Conservation (phyloP, 495 filamentous ascomycete species). For the Pseudomonodictys pantanalensis region DNA sequence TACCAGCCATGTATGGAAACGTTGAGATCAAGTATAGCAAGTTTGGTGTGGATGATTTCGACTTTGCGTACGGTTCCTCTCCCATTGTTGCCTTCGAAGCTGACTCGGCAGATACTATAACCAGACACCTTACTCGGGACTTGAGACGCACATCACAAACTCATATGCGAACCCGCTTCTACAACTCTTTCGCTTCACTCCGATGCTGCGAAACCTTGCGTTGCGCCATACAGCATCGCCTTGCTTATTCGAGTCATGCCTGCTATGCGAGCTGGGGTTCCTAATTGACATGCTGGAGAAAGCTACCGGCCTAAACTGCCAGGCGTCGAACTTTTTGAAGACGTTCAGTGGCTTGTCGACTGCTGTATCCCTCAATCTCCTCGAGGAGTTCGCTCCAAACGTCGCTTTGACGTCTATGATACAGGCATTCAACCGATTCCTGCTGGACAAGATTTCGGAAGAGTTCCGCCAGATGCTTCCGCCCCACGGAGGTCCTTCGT, state of each 20-base stretch:
- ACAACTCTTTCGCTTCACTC: slow-evolving; percentile 87
- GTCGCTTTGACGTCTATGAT: slow-evolving; percentile 69
- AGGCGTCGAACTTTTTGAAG: slow-evolving; percentile 94
- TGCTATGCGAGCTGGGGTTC: slow-evolving; percentile 93
- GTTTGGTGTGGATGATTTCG: slow-evolving; percentile 96
- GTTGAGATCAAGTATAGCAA: slow-evolving; percentile 96
- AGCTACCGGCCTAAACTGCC: slow-evolving; percentile 85
- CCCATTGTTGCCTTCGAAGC: background rate
- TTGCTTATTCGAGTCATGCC: slow-evolving; percentile 76
- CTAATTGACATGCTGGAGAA: slow-evolving; percentile 98
- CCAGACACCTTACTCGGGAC: slow-evolving; percentile 79
- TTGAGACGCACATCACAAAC: slow-evolving; percentile 95
- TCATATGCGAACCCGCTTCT: slow-evolving; percentile 93
- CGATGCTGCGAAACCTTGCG: slow-evolving; percentile 81
- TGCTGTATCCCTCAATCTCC: slow-evolving; percentile 64
- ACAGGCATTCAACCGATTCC: slow-evolving; percentile 72
- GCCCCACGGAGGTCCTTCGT: slow-evolving; percentile 45
- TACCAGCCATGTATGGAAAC: slow-evolving; percentile 80
- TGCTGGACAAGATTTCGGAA: slow-evolving; percentile 67
- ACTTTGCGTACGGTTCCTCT: slow-evolving; percentile 68
- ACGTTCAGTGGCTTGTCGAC: slow-evolving; percentile 76
- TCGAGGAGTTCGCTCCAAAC: slow-evolving; percentile 77
- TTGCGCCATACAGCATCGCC: slow-evolving; percentile 83
- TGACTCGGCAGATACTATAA: slow-evolving; percentile 73
- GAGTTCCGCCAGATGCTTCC: slow-evolving; percentile 64